Base-by-base conservation (phyloP, 768 basidiomycete genomes). In the Pisolithus sp. region DNA sequence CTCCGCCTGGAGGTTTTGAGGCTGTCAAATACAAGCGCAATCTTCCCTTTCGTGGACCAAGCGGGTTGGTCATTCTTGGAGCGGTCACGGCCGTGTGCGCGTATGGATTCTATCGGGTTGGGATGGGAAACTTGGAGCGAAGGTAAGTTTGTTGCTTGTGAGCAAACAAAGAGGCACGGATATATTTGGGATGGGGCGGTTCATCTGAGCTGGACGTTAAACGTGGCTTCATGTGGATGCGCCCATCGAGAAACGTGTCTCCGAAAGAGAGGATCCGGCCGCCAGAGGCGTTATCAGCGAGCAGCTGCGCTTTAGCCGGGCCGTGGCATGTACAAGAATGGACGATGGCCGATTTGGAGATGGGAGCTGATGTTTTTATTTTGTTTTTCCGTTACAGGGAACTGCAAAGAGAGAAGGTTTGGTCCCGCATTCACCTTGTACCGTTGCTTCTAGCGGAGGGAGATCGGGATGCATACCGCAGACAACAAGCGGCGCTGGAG, bases 361-460 rank as follows among this genome's bases (percentile, higher is more conserved):
- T 47, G 20, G n/a, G 45, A 46, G 13, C 9, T n/a, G 45, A 34
- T 34, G 7, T 34, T 28, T 46, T 20, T 47, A 20, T 12, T 47
- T 43, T 18, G 40, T 15, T 52, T 64, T 64, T 66, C 65, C 68
- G 66, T 54, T 60, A 62, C 75, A 98, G 95, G 70, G 95, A 99
- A 73, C 77, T 98, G 39, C 76, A 87, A 67, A 80, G 95, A 57
- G 95, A 99, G 74, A 86, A 88, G 71, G 82, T 83, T 34, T 97
- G 95, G 95, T 89, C 93, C 53, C 82, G 95, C 57, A 93, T 99
- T 64, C 85, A 98, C 73, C 80, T 96, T 31, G 85, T 93, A 30
- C 96, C 95, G 9, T 68, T 97, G 52, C 77, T 99, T 43, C 76
- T 94, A 59, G 95, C 95, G 37, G 95, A 99, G 68, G 85, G 85